Evolutionary conservation across 2,329 filamentous ascomycete species (phyloP).

Genomic region (Phyllosticta paracitricarpa): DNA sequence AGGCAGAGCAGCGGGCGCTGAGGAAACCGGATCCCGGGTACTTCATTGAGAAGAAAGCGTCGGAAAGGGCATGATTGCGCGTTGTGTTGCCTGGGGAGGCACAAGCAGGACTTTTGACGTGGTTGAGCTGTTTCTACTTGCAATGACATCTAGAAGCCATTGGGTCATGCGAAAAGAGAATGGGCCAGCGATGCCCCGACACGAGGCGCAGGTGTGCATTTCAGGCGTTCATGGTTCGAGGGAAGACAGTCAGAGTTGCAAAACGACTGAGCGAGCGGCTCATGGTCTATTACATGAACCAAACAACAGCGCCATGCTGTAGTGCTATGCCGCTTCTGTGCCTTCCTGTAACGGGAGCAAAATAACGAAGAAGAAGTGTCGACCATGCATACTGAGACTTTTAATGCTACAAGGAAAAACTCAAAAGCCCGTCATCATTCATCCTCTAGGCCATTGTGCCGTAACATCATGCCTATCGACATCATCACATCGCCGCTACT

Average conservation of each 20-base stretch:
- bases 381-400: neutral
- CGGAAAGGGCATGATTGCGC: neutral
- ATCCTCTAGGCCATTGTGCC: neutral
- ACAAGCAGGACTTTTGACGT: neutral
- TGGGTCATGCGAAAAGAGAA: neutral
- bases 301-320: neutral
- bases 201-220: neutral
- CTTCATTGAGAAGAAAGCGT: conserved; percentile 54
- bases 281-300: neutral
- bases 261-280: neutral
- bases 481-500: neutral
- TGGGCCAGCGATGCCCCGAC: neutral
- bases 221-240: neutral
- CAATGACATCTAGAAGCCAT: no score
- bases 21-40: conserved; percentile 72
- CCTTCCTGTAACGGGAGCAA: neutral
- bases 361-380: neutral
- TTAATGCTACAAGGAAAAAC: neutral
- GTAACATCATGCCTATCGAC: neutral
- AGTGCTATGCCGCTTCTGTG: neutral
- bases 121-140: neutral
- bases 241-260: neutral
- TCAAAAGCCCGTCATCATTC: neutral
- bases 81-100: no score
- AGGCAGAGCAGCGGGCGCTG: conserved; percentile 58